Evolutionary conservation across 2,329 filamentous ascomycete species (phyloP).

Genomic region (Verticillium isaacii): DNA sequence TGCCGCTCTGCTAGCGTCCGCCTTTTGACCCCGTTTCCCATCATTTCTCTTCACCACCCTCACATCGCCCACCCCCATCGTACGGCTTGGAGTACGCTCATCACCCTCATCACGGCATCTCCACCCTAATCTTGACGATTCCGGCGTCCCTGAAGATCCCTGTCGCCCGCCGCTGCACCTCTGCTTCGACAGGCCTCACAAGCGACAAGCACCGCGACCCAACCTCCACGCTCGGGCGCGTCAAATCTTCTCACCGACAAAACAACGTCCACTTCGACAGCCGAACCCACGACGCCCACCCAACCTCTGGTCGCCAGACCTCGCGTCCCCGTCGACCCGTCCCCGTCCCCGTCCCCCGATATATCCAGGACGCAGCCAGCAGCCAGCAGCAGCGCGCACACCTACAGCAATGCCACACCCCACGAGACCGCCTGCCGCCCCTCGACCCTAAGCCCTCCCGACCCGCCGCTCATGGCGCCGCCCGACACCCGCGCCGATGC

Average conservation of each 20-base stretch:
- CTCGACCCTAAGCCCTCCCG: neutral
- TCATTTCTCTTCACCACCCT: neutral
- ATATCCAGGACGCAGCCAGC: neutral
- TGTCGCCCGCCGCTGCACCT: neutral
- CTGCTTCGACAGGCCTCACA: neutral
- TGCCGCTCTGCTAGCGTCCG: neutral
- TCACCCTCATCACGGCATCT: neutral
- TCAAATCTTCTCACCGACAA: neutral
- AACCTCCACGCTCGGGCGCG: neutral
- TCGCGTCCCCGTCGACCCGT: neutral
- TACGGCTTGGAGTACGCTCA: neutral
- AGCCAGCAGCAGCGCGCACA: neutral
- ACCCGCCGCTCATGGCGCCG: neutral
- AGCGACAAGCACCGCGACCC: neutral
- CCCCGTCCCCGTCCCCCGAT: neutral
- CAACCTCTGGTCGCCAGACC: neutral
- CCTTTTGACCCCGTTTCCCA: neutral
- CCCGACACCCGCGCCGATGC: conserved; percentile 6
- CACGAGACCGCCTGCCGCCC: neutral
- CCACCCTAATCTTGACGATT: neutral
- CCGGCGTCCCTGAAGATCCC: neutral
- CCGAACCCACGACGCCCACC: neutral
- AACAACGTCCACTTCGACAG: neutral
- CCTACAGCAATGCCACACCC: conserved; percentile 2
- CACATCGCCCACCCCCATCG: neutral